Evolutionary conservation across 78 protist species (phyloP).

Genomic region (Pelomyxa schiedti): DNA sequence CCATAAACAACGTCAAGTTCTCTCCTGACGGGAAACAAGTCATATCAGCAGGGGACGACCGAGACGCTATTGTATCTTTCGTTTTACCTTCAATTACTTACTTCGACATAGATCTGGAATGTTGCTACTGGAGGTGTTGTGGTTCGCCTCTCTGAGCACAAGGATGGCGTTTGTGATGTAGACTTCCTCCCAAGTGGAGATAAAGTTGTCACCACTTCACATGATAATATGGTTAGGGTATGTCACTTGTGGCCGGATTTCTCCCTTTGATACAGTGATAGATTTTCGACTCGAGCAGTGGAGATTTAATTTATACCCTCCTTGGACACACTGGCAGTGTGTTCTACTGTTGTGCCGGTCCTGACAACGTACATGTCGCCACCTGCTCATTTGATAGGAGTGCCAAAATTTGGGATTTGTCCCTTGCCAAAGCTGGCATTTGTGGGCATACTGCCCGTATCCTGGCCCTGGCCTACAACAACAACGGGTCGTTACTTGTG

Average conservation of each 20-base stretch:
- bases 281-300: neutral
- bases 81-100: too few relatives aligned
- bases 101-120: too few relatives aligned
- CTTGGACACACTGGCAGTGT: conserved; percentile 44
- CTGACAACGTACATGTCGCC: conserved; percentile 12
- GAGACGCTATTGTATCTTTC: too few relatives aligned
- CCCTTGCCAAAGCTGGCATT: neutral
- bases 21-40: neutral
- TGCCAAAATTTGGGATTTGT: neutral
- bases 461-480: neutral
- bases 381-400: conserved; percentile 36
- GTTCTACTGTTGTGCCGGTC: conserved; percentile 6
- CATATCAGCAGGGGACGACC: neutral
- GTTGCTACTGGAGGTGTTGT: too few relatives aligned
- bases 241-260: conserved; percentile 24
- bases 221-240: conserved; percentile 44
- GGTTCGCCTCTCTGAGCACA: neutral
- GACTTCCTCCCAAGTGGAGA: conserved; percentile 34
- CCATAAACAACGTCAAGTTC: neutral
- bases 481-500: neutral
- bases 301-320: neutral
- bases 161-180: conserved; percentile 4
- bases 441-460: neutral
- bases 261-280: conserved; percentile 23
- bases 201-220: conserved; percentile 26